Base-by-base conservation (phyloP, 1,284 basidiomycete species). In the Apiotrichum montevideense region DNA sequence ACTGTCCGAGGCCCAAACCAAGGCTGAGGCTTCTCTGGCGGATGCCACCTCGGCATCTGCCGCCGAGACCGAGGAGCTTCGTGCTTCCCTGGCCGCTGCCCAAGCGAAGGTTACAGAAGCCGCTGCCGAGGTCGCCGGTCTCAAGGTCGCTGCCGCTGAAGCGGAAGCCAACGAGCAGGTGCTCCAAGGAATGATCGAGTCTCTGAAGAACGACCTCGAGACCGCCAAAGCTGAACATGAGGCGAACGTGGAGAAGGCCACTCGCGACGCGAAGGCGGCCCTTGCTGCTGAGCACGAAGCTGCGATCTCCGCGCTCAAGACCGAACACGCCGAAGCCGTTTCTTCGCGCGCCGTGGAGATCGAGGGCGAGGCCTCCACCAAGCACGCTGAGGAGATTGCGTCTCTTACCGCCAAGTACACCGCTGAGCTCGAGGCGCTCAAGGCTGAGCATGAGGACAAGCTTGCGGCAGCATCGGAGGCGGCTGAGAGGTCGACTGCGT, bases 1-100 rank as follows among this genome's bases (percentile, higher is more conserved):
- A 57, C 55, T 69, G 15, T 52, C 57, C 35, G 51, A 50, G 6
- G 64, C 55, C 11, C 52, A 57, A 15, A 59, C 54, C 29, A 57
- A 63, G 55, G 54, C 54, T 29, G 50, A 57, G 14, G 45, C 51
- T 8, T 49, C 61, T 1, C 33, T 62, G 3, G 21, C 21, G 7
- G 48, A 57, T 14, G 57, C 51, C 7, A 35, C 53, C 1, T 21
- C 41, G 10, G 46, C 50, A 4, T 37, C 53, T 6, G 40, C 42
- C 2, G 46, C 47, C 15, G 43, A 56, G 42, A 33, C 46, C 10
- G 51, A 55, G 9, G 51, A 45, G n/a, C 50, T 61, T 21, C 50
- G 43, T 11, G 41, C 39, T 3, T 14, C 39, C 5, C 49, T 51
- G 3, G 40, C 39, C 11, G 40, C 32, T 32, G 37, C 39, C 13